phyloP scores from a whole-genome alignment of 78 protist species.

The Dictyostelium intermedium region DNA sequence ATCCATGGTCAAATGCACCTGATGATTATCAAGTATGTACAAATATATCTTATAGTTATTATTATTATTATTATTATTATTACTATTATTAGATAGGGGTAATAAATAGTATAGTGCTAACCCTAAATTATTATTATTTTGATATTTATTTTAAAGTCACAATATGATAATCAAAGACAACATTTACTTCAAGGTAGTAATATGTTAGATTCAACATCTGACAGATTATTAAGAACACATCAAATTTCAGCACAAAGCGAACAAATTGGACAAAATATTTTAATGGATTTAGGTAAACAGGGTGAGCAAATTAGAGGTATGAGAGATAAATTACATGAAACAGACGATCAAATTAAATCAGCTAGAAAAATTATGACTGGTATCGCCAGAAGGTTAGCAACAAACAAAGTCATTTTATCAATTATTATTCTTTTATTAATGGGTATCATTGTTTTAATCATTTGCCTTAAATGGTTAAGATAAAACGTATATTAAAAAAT shows the following conservation, averaged over 20 bases:
- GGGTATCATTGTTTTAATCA: conserved; percentile 56
- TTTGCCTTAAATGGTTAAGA: conserved; percentile 68
- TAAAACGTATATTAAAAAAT: not conserved
- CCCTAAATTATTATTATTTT: not conserved
- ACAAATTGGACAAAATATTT: conserved; percentile 50
- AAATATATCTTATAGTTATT: not conserved
- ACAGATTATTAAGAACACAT: conserved; percentile 49
- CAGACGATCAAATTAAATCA: conserved; percentile 42
- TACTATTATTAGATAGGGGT: not conserved
- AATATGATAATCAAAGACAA: conserved; percentile 78
- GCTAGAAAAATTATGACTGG: conserved; percentile 50
- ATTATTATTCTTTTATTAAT: conserved; percentile 52
- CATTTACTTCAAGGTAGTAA: conserved; percentile 26
- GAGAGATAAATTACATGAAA: conserved; percentile 60
- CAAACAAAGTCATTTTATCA: conserved; percentile 66
- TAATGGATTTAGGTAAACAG: conserved; percentile 32
- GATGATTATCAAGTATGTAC: conserved; percentile 57
- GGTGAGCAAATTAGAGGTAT: conserved; percentile 55
- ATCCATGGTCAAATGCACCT: conserved; percentile 27
- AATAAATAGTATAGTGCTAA: not conserved
- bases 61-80: not conserved
- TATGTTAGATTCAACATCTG: conserved; percentile 28
- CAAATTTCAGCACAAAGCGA: conserved; percentile 67
- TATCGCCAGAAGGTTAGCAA: conserved; percentile 71
- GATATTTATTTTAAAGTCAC: conserved; percentile 20